A percentile compares a stretch with the other conserved stretches of the same genome.
phyloP scores from a whole-genome alignment of 2,329 filamentous ascomycete genomes.

The Colletotrichum liaoningense region DNA sequence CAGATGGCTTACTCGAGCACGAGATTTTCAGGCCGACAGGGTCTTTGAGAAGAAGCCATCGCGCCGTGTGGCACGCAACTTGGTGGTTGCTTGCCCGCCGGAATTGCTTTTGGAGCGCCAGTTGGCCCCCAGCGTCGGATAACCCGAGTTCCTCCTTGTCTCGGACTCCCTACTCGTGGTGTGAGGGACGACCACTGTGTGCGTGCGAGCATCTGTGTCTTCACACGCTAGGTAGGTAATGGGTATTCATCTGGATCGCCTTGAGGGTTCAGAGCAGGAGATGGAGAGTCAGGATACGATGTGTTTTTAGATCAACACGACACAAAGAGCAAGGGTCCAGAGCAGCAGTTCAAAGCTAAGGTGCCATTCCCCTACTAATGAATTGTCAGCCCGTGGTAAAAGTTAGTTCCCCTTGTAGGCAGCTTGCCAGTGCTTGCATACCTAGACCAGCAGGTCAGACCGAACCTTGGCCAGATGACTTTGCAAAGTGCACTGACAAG shows the following conservation, averaged over 20 bases:
- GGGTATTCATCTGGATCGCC: conserved; percentile 19
- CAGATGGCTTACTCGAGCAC: neutral
- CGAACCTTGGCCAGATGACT: conserved; percentile 10
- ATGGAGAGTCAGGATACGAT: neutral
- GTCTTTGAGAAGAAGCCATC: neutral
- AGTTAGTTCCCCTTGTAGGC: neutral
- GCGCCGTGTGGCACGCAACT: conserved; percentile 10
- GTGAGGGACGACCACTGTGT: neutral
- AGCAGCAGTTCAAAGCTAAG: neutral
- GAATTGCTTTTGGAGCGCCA: conserved; percentile 5
- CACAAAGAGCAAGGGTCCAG: conserved; percentile 5
- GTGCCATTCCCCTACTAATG: neutral
- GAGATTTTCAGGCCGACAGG: neutral
- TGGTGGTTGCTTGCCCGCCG: neutral
- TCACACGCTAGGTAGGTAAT: neutral
- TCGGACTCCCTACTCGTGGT: conserved; percentile 15
- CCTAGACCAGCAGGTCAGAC: neutral
- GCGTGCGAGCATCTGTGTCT: conserved; percentile 6
- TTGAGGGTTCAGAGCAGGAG: conserved; percentile 7
- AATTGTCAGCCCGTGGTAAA: neutral
- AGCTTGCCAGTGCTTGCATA: neutral
- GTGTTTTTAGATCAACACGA: neutral
- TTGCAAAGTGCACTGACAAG: neutral
- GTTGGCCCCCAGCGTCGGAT: neutral
- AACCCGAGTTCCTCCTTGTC: conserved; percentile 13